Evolutionary conservation across 2,329 filamentous ascomycete species (phyloP).

Genomic region (Periconia sp.): DNA sequence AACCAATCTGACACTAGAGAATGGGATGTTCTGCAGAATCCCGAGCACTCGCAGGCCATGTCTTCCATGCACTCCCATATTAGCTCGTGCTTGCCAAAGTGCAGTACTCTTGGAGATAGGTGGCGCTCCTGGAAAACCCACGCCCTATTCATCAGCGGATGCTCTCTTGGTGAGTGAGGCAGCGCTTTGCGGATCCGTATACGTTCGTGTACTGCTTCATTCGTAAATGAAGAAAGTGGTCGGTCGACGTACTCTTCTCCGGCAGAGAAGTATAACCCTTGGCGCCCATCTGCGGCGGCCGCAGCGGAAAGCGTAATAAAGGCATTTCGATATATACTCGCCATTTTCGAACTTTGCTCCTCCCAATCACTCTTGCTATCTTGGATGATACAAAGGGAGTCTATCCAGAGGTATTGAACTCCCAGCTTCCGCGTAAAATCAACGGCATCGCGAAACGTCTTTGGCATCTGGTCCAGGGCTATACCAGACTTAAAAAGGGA

Average conservation of each 20-base stretch:
- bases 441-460: neutral
- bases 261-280: neutral
- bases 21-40: neutral
- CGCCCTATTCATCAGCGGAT: neutral
- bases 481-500: neutral
- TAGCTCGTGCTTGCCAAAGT: slow-evolving; percentile 12
- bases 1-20: neutral
- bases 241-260: neutral
- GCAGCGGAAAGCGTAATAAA: slow-evolving; percentile 5
- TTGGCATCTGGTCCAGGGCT: neutral
- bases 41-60: neutral
- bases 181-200: neutral
- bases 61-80: slow-evolving; percentile 13
- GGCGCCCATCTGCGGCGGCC: neutral
- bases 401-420: slow-evolving; percentile 29
- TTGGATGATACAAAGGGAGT: slow-evolving; percentile 16
- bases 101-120: slow-evolving; percentile 14
- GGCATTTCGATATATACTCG: slow-evolving; percentile 7
- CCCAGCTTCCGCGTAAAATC: slow-evolving; percentile 1
- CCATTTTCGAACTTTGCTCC: slow-evolving; percentile 1
- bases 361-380: slow-evolving; percentile 7
- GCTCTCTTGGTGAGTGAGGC: neutral
- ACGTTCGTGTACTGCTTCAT: neutral
- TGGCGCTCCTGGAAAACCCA: slow-evolving; percentile 5
- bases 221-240: neutral